phyloP scores from a whole-genome alignment of 371 early-diverging fungal species.

The Smittium culicis region DNA sequence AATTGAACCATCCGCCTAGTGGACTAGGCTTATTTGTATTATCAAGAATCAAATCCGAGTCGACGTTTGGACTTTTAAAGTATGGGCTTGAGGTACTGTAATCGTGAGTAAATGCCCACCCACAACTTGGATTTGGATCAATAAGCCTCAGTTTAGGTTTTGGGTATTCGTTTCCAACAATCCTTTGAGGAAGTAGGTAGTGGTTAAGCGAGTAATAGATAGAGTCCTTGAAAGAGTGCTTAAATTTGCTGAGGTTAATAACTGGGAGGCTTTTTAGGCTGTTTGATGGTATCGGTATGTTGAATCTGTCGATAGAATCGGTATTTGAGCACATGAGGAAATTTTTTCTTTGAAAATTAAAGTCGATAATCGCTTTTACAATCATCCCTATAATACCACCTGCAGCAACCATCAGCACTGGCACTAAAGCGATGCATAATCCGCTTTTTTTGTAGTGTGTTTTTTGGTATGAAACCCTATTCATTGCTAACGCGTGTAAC shows the following conservation, averaged over 20 bases:
- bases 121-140: conserved; percentile 21
- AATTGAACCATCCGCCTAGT: not conserved
- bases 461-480: conserved; percentile 48
- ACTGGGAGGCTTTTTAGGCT: not conserved
- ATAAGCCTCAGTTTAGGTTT: not conserved
- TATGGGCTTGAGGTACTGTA: conserved; percentile 36
- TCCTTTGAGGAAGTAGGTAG: conserved; percentile 7
- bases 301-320: conserved; percentile 5
- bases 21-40: conserved; percentile 8
- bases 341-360: conserved; percentile 17
- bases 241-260: not conserved
- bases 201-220: not conserved
- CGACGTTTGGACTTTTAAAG: conserved; percentile 20
- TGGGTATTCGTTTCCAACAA: not conserved
- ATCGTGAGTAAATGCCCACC: conserved; percentile 36
- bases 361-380: conserved; percentile 25
- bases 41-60: conserved; percentile 21
- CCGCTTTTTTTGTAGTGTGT: conserved; percentile 37
- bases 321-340: conserved; percentile 4
- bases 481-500: conserved; percentile 35
- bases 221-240: not conserved
- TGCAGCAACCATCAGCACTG: conserved; percentile 42
- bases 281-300: conserved; percentile 1
- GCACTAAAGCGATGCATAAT: conserved; percentile 43
- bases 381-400: conserved; percentile 35